Evolutionary conservation across 2,329 filamentous ascomycete species (phyloP), one percentile per base, ranked within the genome.

Genomic region (Madurella fahalii): DNA sequence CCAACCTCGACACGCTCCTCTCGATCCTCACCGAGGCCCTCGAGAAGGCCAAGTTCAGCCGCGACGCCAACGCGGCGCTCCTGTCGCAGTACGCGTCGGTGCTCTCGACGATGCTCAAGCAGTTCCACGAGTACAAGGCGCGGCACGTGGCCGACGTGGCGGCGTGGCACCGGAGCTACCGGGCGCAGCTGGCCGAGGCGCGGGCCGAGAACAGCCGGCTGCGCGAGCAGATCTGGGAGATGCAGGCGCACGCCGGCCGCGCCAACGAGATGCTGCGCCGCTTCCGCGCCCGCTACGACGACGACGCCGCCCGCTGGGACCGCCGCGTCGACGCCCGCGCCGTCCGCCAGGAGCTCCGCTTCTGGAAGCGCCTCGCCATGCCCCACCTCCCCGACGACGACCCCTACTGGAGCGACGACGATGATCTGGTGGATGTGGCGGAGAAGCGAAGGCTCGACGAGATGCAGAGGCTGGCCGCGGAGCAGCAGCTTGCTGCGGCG

Each of bases 311-410:
- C 39, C 72, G 78, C 17, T 80, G 81, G 73, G 76, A 82, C 53
- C 72, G 75, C 31, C 72, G 75, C 4, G 77, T 84, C 2, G 74
- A 82, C 40, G 75, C 77, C 46, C 75, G 74, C 47, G 77, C 79
- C 5, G 68, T 72, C 42, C 75, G 79, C 4, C 82, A 85, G 66
- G 81, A 86, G 68, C 64, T 84, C 51, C 74, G 83, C 2, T 85
- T 83, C 68, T 87, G 83, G 83, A 86, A 86, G 70, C 74, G 83
- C 41, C 77, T 85, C 74, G 83, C 83, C 13, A 79, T 86, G 77
- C 82, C 81, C 9, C 76, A 82, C 53, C 68, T 85, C 39, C 70
- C 77, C 9, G 82, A 84, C 20, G 78, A 84, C 41, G 82, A 85
- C 47, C 73, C 78, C 2, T 83, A 76, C 64, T 85, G 81, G 76